These are phyloP conservation scores for Oehlia diaphana DNA, from an alignment of 192 early-diverging fungal genomes.

Conservation along the genomic window DNA sequence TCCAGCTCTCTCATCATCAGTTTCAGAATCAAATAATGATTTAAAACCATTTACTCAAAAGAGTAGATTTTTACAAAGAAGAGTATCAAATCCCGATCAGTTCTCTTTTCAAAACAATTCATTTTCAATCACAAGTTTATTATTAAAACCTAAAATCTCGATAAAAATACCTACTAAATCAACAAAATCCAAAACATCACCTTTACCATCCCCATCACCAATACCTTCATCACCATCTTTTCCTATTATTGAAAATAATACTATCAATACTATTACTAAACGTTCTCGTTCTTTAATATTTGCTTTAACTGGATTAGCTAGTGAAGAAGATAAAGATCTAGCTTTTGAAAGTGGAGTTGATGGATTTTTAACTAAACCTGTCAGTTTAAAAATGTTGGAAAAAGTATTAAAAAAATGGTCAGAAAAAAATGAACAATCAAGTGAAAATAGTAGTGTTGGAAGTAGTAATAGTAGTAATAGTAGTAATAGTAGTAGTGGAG, in stretches of 20 bases:
- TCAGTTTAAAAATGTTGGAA: slow-evolving; percentile 39
- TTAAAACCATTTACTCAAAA: not conserved
- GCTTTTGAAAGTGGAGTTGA: slow-evolving; percentile 48
- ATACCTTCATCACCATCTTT: not conserved
- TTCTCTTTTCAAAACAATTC: not conserved
- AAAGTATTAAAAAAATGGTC: slow-evolving; percentile 14
- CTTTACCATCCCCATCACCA: not conserved
- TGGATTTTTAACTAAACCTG: slow-evolving; percentile 48
- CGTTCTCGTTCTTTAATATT: not conserved
- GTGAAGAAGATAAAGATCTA: slow-evolving; percentile 41
- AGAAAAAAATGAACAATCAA: slow-evolving; percentile 1
- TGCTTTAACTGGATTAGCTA: slow-evolving; percentile 41
- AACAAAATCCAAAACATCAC: not conserved
- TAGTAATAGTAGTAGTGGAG: too few relatives aligned
- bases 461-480: too few relatives aligned
- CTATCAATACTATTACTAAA: slow-evolving; percentile 1
- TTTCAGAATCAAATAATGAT: not conserved
- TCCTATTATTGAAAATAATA: too few relatives aligned
- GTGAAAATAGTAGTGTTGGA: not conserved
- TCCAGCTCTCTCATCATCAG: not conserved
- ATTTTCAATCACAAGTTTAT: too few relatives aligned
- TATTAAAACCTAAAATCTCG: not conserved
- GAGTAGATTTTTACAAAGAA: not conserved
- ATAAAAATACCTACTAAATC: not conserved
- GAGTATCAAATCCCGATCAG: not conserved